A percentile compares a stretch with the other conserved stretches of the same genome.
phyloP scores from a whole-genome alignment of 2,329 filamentous ascomycete genomes.

The Colletotrichum sp. region DNA sequence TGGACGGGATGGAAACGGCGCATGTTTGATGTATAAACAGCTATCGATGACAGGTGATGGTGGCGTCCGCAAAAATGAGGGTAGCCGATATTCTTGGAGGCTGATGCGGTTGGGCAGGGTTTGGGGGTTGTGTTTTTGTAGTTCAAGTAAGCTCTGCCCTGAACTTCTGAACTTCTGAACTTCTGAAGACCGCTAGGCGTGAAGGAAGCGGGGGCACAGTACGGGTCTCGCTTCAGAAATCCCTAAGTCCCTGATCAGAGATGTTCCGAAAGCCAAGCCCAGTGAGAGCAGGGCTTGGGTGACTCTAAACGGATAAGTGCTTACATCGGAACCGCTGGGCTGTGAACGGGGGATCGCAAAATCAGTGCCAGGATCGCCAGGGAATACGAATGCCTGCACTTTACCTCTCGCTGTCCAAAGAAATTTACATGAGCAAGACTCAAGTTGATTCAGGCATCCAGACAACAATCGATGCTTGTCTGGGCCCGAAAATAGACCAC shows the following conservation, averaged over 20 bases:
- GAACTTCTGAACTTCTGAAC: not conserved
- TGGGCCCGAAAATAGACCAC: not conserved
- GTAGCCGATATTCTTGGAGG: not conserved
- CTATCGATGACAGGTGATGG: fast-evolving
- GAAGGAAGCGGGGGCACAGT: not conserved
- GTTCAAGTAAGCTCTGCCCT: not conserved
- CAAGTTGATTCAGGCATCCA: too few species aligned
- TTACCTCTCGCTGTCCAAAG: not conserved
- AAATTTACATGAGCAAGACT: too few species aligned
- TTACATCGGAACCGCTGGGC: not conserved
- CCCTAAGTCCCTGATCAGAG: fast-evolving
- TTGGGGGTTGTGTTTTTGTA: fast-evolving
- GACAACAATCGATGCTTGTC: not conserved
- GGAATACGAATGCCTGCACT: not conserved
- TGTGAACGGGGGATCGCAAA: not conserved
- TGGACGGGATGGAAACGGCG: constrained; percentile 14
- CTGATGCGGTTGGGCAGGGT: not conserved
- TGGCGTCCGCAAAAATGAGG: fast-evolving
- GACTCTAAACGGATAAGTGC: not conserved
- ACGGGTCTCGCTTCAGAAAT: not conserved
- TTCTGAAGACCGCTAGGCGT: not conserved
- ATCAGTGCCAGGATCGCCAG: not conserved
- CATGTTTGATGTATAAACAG: not conserved
- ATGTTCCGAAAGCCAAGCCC: not conserved
- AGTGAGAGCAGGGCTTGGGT: not conserved